Conservation (phyloP, 2,329 filamentous ascomycete species). For the Nemania serpens region DNA sequence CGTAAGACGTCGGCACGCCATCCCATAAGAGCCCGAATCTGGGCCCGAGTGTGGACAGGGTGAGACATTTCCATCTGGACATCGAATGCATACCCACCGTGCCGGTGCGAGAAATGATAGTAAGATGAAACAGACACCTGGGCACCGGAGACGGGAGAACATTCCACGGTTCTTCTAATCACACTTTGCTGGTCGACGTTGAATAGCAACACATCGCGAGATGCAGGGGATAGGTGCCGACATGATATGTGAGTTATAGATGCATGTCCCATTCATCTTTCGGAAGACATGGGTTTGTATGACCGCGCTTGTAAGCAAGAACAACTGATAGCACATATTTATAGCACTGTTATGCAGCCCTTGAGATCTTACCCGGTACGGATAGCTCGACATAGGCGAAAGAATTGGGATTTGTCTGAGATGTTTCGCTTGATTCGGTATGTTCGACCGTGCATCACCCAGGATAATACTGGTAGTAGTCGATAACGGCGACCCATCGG, state of each 20-base stretch:
- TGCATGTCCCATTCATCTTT: constrained; percentile 4
- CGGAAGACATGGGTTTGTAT: constrained; percentile 11
- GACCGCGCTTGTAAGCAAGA: constrained; percentile 19
- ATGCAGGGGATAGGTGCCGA: neutral
- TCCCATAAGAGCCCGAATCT: constrained; percentile 1
- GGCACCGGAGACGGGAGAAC: neutral
- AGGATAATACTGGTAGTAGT: neutral
- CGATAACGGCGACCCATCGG: neutral
- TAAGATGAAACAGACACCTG: neutral
- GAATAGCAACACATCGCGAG: neutral
- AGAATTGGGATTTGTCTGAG: neutral
- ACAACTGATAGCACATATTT: constrained; percentile 6
- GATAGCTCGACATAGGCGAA: constrained; percentile 11
- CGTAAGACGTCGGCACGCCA: constrained; percentile 13
- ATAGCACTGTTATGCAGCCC: constrained; percentile 7
- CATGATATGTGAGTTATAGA: neutral
- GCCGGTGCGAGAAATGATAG: constrained; percentile 3
- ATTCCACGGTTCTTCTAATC: neutral
- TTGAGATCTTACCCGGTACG: constrained; percentile 8
- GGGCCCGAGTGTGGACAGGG: neutral
- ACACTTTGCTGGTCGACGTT: neutral
- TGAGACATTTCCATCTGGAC: constrained; percentile 8
- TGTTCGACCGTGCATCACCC: neutral
- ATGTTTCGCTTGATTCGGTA: constrained; percentile 1
- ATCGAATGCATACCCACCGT: neutral